phyloP scores from a whole-genome alignment of 2,329 filamentous ascomycete species.

The Kalmusia sp. region DNA sequence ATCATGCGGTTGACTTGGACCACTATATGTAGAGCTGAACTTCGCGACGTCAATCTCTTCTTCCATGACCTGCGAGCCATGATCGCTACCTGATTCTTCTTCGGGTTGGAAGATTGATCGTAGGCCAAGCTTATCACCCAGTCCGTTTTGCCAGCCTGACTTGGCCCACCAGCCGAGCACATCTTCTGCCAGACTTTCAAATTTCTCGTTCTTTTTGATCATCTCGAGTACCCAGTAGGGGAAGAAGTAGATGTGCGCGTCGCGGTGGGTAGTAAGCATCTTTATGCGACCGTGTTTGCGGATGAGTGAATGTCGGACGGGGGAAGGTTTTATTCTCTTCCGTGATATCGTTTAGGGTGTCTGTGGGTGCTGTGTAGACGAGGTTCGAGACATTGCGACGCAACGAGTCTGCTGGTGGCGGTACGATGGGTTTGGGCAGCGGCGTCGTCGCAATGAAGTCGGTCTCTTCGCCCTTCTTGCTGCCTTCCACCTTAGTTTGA shows the following conservation, averaged over 20 bases:
- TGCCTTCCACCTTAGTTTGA: constrained; percentile 77
- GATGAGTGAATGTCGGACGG: constrained; percentile 78
- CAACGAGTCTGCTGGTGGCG: constrained; percentile 69
- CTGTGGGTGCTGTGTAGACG: constrained; percentile 86
- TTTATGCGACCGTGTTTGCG: constrained; percentile 76
- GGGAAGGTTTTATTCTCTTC: constrained; percentile 76
- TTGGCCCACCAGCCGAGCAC: constrained; percentile 96
- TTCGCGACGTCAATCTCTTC: constrained; percentile 62
- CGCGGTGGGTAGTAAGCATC: constrained; percentile 83
- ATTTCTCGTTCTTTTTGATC: constrained; percentile 76
- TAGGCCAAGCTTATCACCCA: constrained; percentile 79
- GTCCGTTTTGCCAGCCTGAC: constrained; percentile 83
- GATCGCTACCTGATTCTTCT: constrained; percentile 49
- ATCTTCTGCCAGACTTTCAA: constrained; percentile 91
- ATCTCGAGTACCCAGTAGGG: constrained; percentile 91
- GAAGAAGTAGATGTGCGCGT: constrained; percentile 94
- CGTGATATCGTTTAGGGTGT: constrained; percentile 83
- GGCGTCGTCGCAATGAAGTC: constrained; percentile 87
- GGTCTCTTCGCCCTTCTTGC: constrained; percentile 87
- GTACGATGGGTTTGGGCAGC: constrained; percentile 64
- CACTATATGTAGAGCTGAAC: constrained; percentile 58
- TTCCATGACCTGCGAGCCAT: constrained; percentile 49
- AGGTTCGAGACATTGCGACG: constrained; percentile 75
- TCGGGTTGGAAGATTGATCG: constrained; percentile 67
- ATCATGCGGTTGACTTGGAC: constrained; percentile 13